phyloP scores from a whole-genome alignment of 345 rosid genomes.

The Cardamine occulta region DNA sequence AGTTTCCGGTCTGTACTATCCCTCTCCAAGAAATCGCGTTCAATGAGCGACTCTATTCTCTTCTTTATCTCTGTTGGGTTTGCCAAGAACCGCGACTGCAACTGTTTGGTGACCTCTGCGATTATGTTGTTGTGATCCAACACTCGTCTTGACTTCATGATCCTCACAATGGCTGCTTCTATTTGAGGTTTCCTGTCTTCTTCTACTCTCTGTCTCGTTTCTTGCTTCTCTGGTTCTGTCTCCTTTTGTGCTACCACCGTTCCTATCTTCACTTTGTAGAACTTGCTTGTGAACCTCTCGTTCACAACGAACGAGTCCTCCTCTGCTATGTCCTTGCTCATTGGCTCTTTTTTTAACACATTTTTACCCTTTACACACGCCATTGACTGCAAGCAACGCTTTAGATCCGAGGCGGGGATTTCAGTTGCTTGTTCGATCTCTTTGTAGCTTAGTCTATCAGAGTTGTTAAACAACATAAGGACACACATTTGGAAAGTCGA shows the following conservation, averaged over 20 bases:
- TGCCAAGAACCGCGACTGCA: constrained; percentile 91
- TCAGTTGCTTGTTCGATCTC: constrained; percentile 93
- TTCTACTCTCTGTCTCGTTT: constrained; percentile 96
- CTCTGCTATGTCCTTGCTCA: constrained; percentile 92
- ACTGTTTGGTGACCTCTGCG: constrained; percentile 88
- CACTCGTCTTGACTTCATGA: constrained; percentile 94
- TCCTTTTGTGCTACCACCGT: constrained; percentile 97
- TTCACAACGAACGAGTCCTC: constrained; percentile 83
- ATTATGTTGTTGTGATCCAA: constrained; percentile 94
- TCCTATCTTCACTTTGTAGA: constrained; percentile 95
- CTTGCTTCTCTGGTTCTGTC: constrained; percentile 95
- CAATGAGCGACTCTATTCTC: constrained; percentile 92
- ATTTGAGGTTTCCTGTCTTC: constrained; percentile 98
- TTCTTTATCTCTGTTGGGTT: constrained; percentile 96
- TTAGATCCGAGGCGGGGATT: constrained; percentile 82
- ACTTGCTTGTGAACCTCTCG: constrained; percentile 90
- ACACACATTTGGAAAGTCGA: constrained; percentile 99
- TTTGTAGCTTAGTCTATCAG: constrained; percentile 77
- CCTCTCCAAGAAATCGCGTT: constrained; percentile 97
- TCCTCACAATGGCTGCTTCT: constrained; percentile 96
- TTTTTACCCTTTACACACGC: constrained; percentile 94
- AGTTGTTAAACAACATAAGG: constrained; percentile 81
- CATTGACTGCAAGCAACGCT: constrained; percentile 90
- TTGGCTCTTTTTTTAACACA: constrained; percentile 90
- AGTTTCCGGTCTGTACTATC: constrained; percentile 80